Base-by-base conservation (phyloP, 1,284 basidiomycete genomes). In the Xerocomus amazonicus region DNA sequence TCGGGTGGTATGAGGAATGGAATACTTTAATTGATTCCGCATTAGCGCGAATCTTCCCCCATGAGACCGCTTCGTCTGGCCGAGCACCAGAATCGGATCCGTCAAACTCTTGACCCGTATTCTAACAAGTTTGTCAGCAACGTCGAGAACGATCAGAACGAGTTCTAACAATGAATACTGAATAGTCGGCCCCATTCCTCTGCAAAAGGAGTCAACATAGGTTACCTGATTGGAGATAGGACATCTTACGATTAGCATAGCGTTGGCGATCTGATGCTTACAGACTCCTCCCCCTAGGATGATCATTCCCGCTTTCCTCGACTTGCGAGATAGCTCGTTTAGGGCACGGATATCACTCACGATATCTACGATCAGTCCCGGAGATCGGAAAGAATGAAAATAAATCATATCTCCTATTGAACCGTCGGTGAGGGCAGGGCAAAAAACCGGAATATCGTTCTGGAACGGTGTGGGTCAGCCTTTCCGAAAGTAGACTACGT, bases 361-460 rank as follows among this genome's bases (percentile, higher is more conserved):
- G 54, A 99, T 95, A 66, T 99, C 97, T 54, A 99, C 76, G 33
- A 89, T 75, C 42, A 99, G 78, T 17, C 92, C 93, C 0, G 93
- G 92, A 53, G 85, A 86, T 53, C 87, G 86, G 77, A 95, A 97
- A 6, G 92, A 93, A 73, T 99, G 97, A 69, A 99, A 99, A 72
- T 98, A 99, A 48, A 99, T 87, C 95, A 99, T 98, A 69, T 99
- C 97, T 44, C 96, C 97, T 45, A 99, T 77, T 0, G 95, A 98
- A 13, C 97, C 97, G 63, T 99, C 97, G 9, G 97, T 99, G 38
- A 99, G 74, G 0, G 97, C 97, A 13, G 97, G 97, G 66, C 97
- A 99, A 73, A 98, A 99, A 45, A 99, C 93, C 4, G 97, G 97
- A 49, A 99, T 98, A 59, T 96, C 78, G 70, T 99, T 98, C 94